Evolutionary conservation across 768 basidiomycete genomes (phyloP).

Genomic region (Phaffia australis): DNA sequence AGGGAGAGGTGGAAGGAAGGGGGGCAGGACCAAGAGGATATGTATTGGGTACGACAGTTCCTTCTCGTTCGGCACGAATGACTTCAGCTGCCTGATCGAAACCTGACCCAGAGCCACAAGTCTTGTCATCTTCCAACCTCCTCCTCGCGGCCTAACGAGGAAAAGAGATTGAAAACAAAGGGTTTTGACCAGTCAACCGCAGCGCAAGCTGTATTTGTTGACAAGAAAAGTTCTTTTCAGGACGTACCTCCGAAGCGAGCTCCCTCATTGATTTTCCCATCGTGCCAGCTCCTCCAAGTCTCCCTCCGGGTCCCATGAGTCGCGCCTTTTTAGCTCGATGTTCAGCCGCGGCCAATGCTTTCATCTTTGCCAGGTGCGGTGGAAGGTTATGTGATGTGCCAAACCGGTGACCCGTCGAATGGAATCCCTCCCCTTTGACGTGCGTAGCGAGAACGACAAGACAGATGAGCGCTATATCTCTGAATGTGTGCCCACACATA

Average conservation of each 20-base stretch:
- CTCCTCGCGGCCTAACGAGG: constrained; percentile 68
- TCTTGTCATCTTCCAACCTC: constrained; percentile 58
- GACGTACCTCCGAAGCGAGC: constrained; percentile 10
- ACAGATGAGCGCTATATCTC: not conserved
- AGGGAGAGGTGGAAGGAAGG: not conserved
- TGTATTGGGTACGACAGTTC: not conserved
- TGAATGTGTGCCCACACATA: not conserved
- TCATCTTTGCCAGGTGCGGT: constrained; percentile 52
- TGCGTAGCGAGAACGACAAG: not conserved
- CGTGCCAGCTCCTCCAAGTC: constrained; percentile 32
- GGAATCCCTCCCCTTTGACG: constrained; percentile 65
- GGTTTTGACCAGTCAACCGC: not conserved
- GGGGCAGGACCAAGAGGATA: not conserved
- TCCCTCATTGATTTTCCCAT: constrained; percentile 48
- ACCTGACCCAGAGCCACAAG: constrained; percentile 44
- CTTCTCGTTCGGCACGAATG: constrained; percentile 29
- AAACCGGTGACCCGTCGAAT: constrained; percentile 57
- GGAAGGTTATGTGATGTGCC: constrained; percentile 63
- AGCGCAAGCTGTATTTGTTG: not conserved
- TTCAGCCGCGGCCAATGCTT: constrained; percentile 71
- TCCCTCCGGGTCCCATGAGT: constrained; percentile 48
- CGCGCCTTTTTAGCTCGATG: constrained; percentile 47
- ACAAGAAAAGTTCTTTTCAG: not conserved
- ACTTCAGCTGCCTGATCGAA: constrained; percentile 27
- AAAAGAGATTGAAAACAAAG: not conserved